phyloP scores from a whole-genome alignment of 228 moss, liverwort and hornwort species.

The Sphagnum magellanicum region DNA sequence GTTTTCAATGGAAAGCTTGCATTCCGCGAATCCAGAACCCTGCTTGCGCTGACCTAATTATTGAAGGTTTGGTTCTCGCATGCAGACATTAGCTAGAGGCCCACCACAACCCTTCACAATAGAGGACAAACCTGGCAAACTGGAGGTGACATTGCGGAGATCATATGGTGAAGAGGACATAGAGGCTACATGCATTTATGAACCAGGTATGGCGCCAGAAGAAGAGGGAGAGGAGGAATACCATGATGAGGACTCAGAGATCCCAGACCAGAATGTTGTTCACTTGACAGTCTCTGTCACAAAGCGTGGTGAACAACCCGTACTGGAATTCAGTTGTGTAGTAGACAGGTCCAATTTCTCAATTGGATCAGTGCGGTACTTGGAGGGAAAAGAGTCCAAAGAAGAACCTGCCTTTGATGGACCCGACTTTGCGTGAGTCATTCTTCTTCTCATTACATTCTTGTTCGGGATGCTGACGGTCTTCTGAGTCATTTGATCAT shows the following conservation, averaged over 20 bases:
- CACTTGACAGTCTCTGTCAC: slow-evolving; percentile 43
- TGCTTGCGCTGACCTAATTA: too few relatives aligned
- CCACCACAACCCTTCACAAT: slow-evolving; percentile 54
- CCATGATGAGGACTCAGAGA: slow-evolving; percentile 1
- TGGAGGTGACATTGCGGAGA: slow-evolving; percentile 55
- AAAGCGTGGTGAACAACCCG: slow-evolving; percentile 23
- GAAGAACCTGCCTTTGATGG: slow-evolving; percentile 36
- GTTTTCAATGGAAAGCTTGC: background rate
- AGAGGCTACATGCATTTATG: slow-evolving; percentile 39
- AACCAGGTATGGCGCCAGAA: slow-evolving; percentile 53
- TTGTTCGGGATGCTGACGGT: background rate
- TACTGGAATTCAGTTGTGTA: slow-evolving; percentile 49
- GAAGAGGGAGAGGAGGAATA: slow-evolving; percentile 29
- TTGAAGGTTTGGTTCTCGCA: background rate
- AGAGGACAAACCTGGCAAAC: slow-evolving; percentile 47
- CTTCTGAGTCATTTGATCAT: too few relatives aligned
- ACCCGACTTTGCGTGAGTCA: slow-evolving; percentile 50
- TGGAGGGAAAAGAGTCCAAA: slow-evolving; percentile 34
- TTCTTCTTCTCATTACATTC: background rate
- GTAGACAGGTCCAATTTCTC: slow-evolving; percentile 29
- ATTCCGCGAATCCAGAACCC: too few relatives aligned
- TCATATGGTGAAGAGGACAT: slow-evolving; percentile 48
- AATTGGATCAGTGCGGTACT: slow-evolving; percentile 44
- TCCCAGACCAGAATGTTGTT: slow-evolving; percentile 39
- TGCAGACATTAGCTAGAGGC: slow-evolving; percentile 39